Evolutionary conservation across 2,329 filamentous ascomycete genomes (phyloP), one percentile per base, ranked within the genome.

Genomic region (Nemania bipapillata): DNA sequence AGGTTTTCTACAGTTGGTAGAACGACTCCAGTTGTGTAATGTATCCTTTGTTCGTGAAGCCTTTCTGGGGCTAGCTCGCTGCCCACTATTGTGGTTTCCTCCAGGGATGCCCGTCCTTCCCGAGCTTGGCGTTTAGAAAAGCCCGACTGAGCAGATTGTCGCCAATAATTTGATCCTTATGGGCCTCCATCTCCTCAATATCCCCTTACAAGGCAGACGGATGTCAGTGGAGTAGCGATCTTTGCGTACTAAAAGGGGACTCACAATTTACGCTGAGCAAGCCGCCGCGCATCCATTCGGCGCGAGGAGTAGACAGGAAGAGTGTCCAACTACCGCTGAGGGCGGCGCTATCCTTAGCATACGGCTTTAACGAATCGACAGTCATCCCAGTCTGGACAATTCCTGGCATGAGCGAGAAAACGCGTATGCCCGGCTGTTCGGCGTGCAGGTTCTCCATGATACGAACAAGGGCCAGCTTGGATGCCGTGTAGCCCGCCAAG

Each of bases 111-210:
- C 72, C 70, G 49, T 65, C 69, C 37, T 73, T 74, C 5, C 71
- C 69, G 15, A 74, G 65, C 61, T 72, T 69, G 17, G 72, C 72
- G 64, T 72, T 72, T 47, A 73, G 42, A 58, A 70, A 74, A 28
- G 70, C 63, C 42, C 66, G 62, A 64, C 62, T 66, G 53, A 69
- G 65, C 57, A 68, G 63, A 49, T 64, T 65, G 9, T 73, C 70
- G 20, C 70, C 26, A 66, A 66, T 28, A 57, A 73, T 74, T 65
- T 72, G 54, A 55, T 73, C 70, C 59, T 72, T 72, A 60, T 73
- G 68, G 15, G 68, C 68, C 58, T 73, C 71, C 70, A 72, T 74
- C 58, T 73, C 71, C 60, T 73, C 68, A 20, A 74, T 70, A 65
- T 73, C 70, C 68, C 68, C 70, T 73, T 66, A 42, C 37, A 52